Evolutionary conservation across 2,329 filamentous ascomycete species (phyloP).

Genomic region (Botryotinia calthae): DNA sequence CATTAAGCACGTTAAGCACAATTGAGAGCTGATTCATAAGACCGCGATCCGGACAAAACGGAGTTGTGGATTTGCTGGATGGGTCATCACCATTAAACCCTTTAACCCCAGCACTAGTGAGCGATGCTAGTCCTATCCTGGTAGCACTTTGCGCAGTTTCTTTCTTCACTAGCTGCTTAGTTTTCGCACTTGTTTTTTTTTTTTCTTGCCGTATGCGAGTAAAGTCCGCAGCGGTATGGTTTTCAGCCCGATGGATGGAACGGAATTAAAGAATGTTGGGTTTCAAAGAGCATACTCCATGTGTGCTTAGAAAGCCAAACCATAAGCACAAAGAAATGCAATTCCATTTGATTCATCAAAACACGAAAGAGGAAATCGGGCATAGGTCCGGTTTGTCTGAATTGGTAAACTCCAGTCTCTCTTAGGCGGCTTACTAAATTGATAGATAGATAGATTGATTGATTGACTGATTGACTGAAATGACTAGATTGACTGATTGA

Average conservation of each 20-base stretch:
- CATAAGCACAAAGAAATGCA: not conserved
- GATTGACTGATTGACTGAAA: not conserved
- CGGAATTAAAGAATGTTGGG: not conserved
- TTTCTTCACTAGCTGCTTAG: not conserved
- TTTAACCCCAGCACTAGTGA: not conserved
- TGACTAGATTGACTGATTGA: not conserved
- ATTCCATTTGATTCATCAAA: not conserved
- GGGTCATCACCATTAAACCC: conserved; percentile 7
- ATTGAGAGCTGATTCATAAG: conserved; percentile 20
- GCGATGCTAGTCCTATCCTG: not conserved
- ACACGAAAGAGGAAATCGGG: not conserved
- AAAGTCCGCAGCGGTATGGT: not conserved
- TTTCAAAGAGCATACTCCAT: too few relatives aligned
- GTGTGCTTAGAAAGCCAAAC: not conserved
- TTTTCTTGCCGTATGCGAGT: not conserved
- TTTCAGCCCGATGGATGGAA: conserved; percentile 5
- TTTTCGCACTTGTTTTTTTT: not conserved
- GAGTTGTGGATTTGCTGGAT: conserved; percentile 12
- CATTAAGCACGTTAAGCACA: conserved; percentile 6
- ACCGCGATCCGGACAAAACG: conserved; percentile 20
- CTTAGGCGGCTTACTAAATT: not conserved
- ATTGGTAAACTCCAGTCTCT: not conserved
- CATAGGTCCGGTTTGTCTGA: not conserved
- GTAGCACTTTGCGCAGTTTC: not conserved
- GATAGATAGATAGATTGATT: not conserved